Base-by-base conservation (phyloP, 805 yeast species). In the Hemisphaericaspora nanyangensis region DNA sequence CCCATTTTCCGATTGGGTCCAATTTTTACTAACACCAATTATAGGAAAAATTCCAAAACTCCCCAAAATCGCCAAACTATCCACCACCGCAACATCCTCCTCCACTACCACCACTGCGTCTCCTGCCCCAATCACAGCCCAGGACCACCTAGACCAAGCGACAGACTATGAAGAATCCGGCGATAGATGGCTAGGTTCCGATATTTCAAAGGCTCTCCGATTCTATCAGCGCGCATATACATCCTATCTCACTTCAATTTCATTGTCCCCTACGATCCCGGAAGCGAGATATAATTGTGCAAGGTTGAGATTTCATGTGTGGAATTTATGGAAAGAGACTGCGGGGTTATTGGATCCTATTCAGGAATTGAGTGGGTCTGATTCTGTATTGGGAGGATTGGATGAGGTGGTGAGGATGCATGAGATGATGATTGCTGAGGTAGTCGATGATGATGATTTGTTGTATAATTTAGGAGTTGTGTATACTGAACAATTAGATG, bases 181-280 rank as follows among this genome's bases (percentile, higher is more conserved):
- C 0, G 90, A 83, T 51, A 56, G 90, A 34, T 84, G 89, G 88
- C 54, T 77, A 5, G 65, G 77, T 1, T 77, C 86, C 0, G 90
- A 83, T 48, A 54, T 81, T 5, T 61, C 83, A 8, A 83, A 84
- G 47, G 75, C 81, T 0, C 55, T 83, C 10, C 55, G 90, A 29
- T 82, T 82, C 47, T 83, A 81, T 53, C 81, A 80, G 47, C 61
- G 71, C 36, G 82, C 88, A 0, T 74, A 65, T 44, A 54, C 52
- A 8, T 47, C 55, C 30, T 82, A 82, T 48, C 38, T 44, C 3
- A 48, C 48, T 25, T 70, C 79, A 1, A 53, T 71, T 35, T 35
- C 38, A 18, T 37, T 51, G 24, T 49, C 46, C 28, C 34, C 35
- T 29, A 7, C 32, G 17, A 29, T 46, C 13, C 38, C 63, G 20